phyloP scores from a whole-genome alignment of 176 grass and related monocot genomes.

The Musa troglodytarum region DNA sequence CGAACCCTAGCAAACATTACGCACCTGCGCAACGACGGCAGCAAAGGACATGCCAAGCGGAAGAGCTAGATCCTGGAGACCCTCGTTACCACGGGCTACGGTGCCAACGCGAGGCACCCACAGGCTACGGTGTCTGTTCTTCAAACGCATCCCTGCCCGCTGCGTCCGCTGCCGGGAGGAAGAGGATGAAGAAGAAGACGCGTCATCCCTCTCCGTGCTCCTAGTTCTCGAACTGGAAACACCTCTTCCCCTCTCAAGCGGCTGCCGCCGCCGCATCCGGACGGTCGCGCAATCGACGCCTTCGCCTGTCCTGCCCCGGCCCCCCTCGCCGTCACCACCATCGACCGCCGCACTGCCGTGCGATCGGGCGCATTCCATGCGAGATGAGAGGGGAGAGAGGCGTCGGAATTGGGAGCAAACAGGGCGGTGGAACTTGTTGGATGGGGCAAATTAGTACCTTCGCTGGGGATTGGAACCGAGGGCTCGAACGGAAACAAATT shows the following conservation, averaged over 20 bases:
- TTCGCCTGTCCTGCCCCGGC: neutral
- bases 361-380: neutral
- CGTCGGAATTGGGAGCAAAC: too few relatives aligned
- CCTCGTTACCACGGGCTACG: neutral
- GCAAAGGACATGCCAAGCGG: conserved; percentile 88
- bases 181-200: neutral
- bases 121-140: neutral
- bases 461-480: too few relatives aligned
- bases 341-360: neutral
- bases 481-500: too few relatives aligned
- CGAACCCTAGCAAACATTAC: neutral
- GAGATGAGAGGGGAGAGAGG: neutral
- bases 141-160: conserved; percentile 27
- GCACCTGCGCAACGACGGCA: conserved; percentile 64
- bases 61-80: conserved; percentile 52
- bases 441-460: too few relatives aligned
- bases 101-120: neutral
- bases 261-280: neutral
- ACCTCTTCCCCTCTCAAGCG: neutral
- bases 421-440: too few relatives aligned
- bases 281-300: neutral
- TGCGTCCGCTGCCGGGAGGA: neutral
- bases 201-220: neutral
- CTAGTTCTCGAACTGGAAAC: neutral
- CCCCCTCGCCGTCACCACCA: neutral